Percentiles rank a stretch among this genome's conserved stretches.
Conservation (phyloP, 2,329 filamentous ascomycete species). For the Davidsoniella neocaledoniae region DNA sequence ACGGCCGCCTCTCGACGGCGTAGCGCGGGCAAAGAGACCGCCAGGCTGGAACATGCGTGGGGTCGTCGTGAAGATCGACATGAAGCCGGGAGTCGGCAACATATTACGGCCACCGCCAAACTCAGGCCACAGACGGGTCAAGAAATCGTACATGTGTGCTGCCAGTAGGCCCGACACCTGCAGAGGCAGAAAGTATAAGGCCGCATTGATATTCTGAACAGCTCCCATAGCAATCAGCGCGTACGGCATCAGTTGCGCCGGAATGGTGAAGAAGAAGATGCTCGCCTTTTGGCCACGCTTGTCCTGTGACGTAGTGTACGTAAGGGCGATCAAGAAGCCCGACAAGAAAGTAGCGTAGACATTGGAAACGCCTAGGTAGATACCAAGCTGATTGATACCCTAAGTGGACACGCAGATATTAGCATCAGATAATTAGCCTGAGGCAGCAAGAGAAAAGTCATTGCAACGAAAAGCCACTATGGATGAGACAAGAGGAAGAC, state of each 20-base stretch:
- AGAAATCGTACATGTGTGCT: slow-evolving; percentile 80
- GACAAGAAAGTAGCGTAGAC: slow-evolving; percentile 29
- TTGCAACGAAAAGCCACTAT: neutral
- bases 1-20: neutral
- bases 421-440: neutral
- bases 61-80: slow-evolving; percentile 49
- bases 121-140: slow-evolving; percentile 73
- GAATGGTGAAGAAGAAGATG: slow-evolving; percentile 72
- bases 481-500: neutral
- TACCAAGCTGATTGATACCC: slow-evolving; percentile 10
- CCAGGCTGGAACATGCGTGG: slow-evolving; percentile 1
- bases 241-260: slow-evolving; percentile 64
- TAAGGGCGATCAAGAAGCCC: slow-evolving; percentile 62
- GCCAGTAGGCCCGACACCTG: slow-evolving; percentile 44
- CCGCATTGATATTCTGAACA: slow-evolving; percentile 35
- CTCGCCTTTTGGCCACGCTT: slow-evolving; percentile 58
- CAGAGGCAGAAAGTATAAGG: slow-evolving; percentile 41
- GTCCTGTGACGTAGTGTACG: slow-evolving; percentile 75
- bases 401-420: neutral
- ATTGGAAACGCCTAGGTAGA: slow-evolving; percentile 8
- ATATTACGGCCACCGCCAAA: slow-evolving; percentile 72
- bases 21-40: slow-evolving; percentile 1
- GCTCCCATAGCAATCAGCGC: slow-evolving; percentile 63
- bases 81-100: slow-evolving; percentile 54
- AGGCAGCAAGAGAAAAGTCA: neutral